A percentile compares a stretch with the other conserved stretches of the same genome.
Evolutionary conservation across 2,329 filamentous ascomycete species (phyloP).

Genomic region (Knufia fluminis): DNA sequence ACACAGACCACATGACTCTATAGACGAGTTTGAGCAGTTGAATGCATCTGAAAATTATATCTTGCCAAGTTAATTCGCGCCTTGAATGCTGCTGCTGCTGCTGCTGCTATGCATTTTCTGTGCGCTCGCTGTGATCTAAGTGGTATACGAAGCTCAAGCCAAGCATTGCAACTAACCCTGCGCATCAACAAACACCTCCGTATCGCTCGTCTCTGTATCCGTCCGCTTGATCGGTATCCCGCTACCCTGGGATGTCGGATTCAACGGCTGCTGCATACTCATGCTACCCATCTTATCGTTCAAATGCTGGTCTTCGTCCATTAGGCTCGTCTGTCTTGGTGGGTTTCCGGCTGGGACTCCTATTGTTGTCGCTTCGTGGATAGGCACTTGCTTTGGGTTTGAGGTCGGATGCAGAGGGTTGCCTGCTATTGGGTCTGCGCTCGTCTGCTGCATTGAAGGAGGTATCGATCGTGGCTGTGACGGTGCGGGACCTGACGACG

Average conservation of each 20-base stretch:
- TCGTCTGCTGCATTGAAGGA: not conserved
- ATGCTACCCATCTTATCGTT: constrained; percentile 19
- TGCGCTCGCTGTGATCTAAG: no score
- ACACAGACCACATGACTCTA: no score
- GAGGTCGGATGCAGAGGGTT: constrained; percentile 12
- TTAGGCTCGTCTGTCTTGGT: constrained; percentile 11
- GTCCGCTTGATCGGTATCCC: constrained; percentile 27
- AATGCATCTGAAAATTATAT: no score
- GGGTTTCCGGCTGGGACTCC: constrained; percentile 8
- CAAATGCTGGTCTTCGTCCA: constrained; percentile 19
- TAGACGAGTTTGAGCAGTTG: no score
- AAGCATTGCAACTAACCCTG: constrained; percentile 18
- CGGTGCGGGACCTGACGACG: no score
- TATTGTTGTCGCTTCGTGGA: constrained; percentile 6
- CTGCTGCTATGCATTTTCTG: no score
- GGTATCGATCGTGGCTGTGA: no score
- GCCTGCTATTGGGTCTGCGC: constrained; percentile 7
- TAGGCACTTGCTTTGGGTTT: constrained; percentile 11
- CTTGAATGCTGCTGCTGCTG: no score
- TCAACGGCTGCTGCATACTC: constrained; percentile 21
- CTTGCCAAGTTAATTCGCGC: no score
- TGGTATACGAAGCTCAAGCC: not conserved
- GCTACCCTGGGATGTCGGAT: constrained; percentile 16
- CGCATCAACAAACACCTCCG: constrained; percentile 38
- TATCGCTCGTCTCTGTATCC: constrained; percentile 31